A percentile compares a stretch with the other conserved stretches of the same genome.
These are phyloP conservation scores for Ogataea pignaliae DNA, from an alignment of 805 yeast genomes.

Conservation along the genomic window DNA sequence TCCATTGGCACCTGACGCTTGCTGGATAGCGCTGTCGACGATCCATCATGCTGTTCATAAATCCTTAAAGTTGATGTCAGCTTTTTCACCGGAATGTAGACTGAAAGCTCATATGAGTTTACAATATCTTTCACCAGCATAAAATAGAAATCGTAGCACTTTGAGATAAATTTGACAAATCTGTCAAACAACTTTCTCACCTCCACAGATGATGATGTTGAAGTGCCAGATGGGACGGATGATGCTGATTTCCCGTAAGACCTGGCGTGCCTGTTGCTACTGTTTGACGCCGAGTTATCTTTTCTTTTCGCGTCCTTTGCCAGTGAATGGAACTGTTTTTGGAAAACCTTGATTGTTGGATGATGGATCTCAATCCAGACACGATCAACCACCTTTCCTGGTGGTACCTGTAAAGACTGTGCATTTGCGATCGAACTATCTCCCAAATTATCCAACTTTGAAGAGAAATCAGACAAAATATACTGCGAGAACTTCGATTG, in stretches of 20 bases:
- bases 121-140: constrained; percentile 37
- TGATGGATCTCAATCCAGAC: constrained; percentile 62
- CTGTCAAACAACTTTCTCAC: constrained; percentile 50
- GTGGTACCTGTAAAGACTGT: constrained; percentile 4
- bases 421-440: not conserved
- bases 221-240: not conserved
- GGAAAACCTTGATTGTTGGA: constrained; percentile 58
- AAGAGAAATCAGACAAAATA: constrained; percentile 36
- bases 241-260: too few relatives aligned
- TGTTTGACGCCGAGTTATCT: constrained; percentile 6
- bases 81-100: constrained; percentile 31
- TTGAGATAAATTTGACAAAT: constrained; percentile 45
- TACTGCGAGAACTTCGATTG: constrained; percentile 43
- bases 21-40: not conserved
- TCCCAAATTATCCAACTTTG: constrained; percentile 1
- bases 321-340: constrained; percentile 29
- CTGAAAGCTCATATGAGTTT: constrained; percentile 33
- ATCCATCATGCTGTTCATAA: constrained; percentile 1
- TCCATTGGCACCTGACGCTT: constrained; percentile 6
- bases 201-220: constrained; percentile 41
- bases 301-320: constrained; percentile 18
- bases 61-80: constrained; percentile 26
- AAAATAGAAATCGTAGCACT: constrained; percentile 44
- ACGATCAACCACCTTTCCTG: constrained; percentile 38
- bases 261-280: not conserved